Percentiles rank a stretch among this genome's conserved stretches.
These are phyloP conservation scores for Amphicarpaea edgeworthii DNA, from an alignment of 306 rosid genomes.

Conservation along the genomic window DNA sequence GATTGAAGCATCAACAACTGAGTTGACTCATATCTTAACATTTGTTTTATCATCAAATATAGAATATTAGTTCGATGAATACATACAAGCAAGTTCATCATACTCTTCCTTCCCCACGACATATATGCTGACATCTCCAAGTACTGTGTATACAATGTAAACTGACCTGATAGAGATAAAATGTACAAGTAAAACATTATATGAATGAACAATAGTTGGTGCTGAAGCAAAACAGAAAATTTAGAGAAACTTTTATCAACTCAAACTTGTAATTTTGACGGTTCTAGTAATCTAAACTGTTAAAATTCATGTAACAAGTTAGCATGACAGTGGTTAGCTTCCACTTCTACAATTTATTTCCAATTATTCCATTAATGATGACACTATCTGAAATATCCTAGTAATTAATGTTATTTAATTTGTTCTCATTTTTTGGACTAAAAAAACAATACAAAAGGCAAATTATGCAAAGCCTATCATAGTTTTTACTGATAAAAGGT, in stretches of 20 bases:
- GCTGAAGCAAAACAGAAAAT: constrained; percentile 16
- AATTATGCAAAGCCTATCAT: constrained; percentile 10
- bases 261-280: constrained; percentile 2
- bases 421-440: neutral
- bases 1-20: constrained; percentile 31
- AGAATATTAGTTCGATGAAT: constrained; percentile 34
- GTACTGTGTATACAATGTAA: constrained; percentile 86
- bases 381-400: constrained; percentile 9
- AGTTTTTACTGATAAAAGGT: neutral
- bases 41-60: constrained; percentile 22
- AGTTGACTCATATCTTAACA: neutral
- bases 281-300: constrained; percentile 10
- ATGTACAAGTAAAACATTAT: constrained; percentile 14
- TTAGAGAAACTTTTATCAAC: neutral
- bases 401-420: neutral
- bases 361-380: neutral
- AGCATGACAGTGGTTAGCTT: constrained; percentile 6
- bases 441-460: constrained; percentile 10
- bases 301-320: neutral
- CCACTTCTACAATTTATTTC: constrained; percentile 23
- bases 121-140: constrained; percentile 91
- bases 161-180: constrained; percentile 75
- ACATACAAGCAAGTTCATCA: constrained; percentile 93
- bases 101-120: constrained; percentile 90
- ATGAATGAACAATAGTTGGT: constrained; percentile 18